phyloP scores from a whole-genome alignment of 768 basidiomycete genomes.

The Guyanaporus albipodus region DNA sequence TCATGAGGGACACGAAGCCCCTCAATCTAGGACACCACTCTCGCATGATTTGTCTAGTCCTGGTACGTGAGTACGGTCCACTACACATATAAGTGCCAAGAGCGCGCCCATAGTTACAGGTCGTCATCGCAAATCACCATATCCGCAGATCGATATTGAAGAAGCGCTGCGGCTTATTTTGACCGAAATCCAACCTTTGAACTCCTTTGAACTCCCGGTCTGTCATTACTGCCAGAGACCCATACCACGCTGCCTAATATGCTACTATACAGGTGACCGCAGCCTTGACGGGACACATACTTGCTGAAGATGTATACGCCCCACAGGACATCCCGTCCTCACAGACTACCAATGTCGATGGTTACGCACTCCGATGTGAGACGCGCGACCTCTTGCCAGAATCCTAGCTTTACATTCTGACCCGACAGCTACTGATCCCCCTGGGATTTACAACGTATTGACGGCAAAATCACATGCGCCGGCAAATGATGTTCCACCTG shows the following conservation, averaged over 20 bases:
- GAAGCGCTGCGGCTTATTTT: slow-evolving; percentile 60
- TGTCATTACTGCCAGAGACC: slow-evolving; percentile 9
- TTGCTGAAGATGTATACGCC: slow-evolving; percentile 73
- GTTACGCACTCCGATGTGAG: slow-evolving; percentile 77
- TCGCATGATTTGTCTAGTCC: slow-evolving; percentile 69
- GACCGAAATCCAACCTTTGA: slow-evolving; percentile 43
- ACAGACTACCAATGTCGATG: slow-evolving; percentile 80
- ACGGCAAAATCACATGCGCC: slow-evolving; percentile 44
- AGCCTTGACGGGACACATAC: slow-evolving; percentile 58
- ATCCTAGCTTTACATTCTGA: not conserved
- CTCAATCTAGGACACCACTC: slow-evolving; percentile 52
- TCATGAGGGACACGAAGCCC: slow-evolving; percentile 41
- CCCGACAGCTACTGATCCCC: slow-evolving; percentile 52
- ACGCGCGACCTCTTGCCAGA: not conserved
- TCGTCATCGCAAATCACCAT: slow-evolving; percentile 75
- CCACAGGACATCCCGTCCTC: slow-evolving; percentile 59
- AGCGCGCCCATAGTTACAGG: slow-evolving; percentile 46
- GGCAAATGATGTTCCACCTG: slow-evolving; percentile 38
- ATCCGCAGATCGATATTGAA: slow-evolving; percentile 62
- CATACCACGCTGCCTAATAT: not conserved
- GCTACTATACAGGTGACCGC: slow-evolving; percentile 53
- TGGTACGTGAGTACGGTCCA: slow-evolving; percentile 40
- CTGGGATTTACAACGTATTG: slow-evolving; percentile 65
- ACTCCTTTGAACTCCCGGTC: slow-evolving; percentile 41
- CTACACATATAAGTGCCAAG: not conserved